Base-by-base conservation (phyloP, 345 rosid genomes). In the Populus euphratica region DNA sequence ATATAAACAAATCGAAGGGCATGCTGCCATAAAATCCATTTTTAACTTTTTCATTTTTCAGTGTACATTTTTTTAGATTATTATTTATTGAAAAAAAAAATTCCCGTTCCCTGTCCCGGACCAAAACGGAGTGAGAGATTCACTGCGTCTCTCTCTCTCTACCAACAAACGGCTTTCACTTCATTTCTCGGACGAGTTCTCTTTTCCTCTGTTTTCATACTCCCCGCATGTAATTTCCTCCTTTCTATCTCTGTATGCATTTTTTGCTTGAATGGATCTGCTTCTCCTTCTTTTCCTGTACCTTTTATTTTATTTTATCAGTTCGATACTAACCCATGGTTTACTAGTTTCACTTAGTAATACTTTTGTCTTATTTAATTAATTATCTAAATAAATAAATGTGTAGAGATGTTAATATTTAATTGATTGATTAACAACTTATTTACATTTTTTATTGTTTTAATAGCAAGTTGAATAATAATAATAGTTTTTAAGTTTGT, bases 131-230 rank as follows among this genome's bases (percentile, higher is more conserved):
- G 43, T 25, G 41, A 73, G 68, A 59, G 68, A 56, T 73, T 14
- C 49, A 38, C 35, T 38, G 68, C 76, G 29, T 21, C 31, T 73
- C 50, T 38, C 23, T 17, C 63, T 49, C 14, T 50, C 44, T 20
- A 31, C 2, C 12, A 33, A 5, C 12, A 20, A 29, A 69, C 52
- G 68, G 79, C 27, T n/a, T 76, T 59, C 56, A 76, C 64, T 56
- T 54, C 73, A 11, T 76, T 76, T 47, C 62, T 75, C 2, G 78
- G 78, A 10, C 56, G 78, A 27, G 63, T 75, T 14, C 63, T 67
- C 78, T 75, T 75, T 35, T 65, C 72, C 29, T 75, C 66, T 18
- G 23, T 75, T 23, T 75, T 75, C 78, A 50, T 67, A 33, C 78
- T 75, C 62, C 21, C 78, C 20, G 78, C 78, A 33, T 75, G 78